Percentiles rank a stretch among this genome's conserved stretches.
Conservation (phyloP, 2,329 filamentous ascomycete species). For the Penicillium sp. region DNA sequence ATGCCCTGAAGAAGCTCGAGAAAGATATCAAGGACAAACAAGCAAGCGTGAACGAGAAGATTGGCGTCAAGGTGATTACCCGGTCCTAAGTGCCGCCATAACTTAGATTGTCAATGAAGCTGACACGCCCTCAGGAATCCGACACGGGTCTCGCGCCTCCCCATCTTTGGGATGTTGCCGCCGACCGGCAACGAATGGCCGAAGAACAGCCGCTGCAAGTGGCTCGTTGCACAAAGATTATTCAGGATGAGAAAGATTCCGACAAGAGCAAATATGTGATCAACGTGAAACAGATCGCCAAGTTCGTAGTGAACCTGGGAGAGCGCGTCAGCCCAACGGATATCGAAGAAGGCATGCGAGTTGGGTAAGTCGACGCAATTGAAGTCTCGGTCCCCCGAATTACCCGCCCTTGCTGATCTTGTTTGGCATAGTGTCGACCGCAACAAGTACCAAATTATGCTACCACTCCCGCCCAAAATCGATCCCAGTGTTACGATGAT, state of each 20-base stretch:
- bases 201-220: slow-evolving; percentile 98
- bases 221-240: slow-evolving; percentile 97
- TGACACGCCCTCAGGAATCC: slow-evolving; percentile 64
- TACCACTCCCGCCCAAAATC: slow-evolving; percentile 95
- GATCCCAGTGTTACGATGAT: slow-evolving; percentile 99
- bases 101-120: slow-evolving; percentile 13
- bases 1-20: slow-evolving; percentile 91
- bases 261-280: slow-evolving; percentile 99
- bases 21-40: slow-evolving; percentile 99
- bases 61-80: slow-evolving; percentile 52
- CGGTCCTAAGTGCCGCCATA: slow-evolving; percentile 1
- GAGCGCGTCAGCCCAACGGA: slow-evolving; percentile 96
- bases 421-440: slow-evolving; percentile 65
- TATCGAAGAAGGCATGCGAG: slow-evolving; percentile 98
- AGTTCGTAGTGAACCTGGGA: slow-evolving; percentile 96
- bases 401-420: slow-evolving; percentile 4
- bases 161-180: slow-evolving; percentile 97
- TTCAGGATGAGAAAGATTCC: slow-evolving; percentile 88
- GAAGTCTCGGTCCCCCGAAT: not conserved
- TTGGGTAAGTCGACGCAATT: slow-evolving; percentile 55
- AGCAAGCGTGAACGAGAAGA: slow-evolving; percentile 97
- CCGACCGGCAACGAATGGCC: slow-evolving; percentile 95
- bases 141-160: slow-evolving; percentile 96
- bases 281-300: slow-evolving; percentile 99
- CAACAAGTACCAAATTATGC: slow-evolving; percentile 98